Conservation (phyloP, 2,329 filamentous ascomycete species). For the Colletotrichum eleusines region DNA sequence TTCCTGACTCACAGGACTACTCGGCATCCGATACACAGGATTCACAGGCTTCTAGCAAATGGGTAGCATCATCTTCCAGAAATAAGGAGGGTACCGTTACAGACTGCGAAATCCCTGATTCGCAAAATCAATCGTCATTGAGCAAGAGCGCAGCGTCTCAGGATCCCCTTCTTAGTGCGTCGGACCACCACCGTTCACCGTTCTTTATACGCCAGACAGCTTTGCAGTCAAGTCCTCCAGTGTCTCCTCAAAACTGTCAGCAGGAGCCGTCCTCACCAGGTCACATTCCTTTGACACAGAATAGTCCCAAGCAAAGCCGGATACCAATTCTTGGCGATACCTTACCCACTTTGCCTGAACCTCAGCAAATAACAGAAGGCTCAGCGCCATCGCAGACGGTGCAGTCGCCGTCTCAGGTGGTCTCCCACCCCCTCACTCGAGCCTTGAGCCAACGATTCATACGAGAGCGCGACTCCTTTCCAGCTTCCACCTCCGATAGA, state of each 20-base stretch:
- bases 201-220: conserved; percentile 17
- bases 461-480: conserved; percentile 16
- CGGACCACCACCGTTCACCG: conserved; percentile 6
- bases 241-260: background rate
- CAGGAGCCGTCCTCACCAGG: conserved; percentile 1
- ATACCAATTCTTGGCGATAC: background rate
- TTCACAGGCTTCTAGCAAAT: background rate
- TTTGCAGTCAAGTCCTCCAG: background rate
- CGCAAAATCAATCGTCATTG: conserved; percentile 34
- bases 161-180: background rate
- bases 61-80: background rate
- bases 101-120: conserved; percentile 35
- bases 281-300: conserved; percentile 11
- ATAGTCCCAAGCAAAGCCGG: background rate
- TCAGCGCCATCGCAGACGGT: background rate
- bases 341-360: background rate
- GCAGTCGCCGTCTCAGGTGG: background rate
- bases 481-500: conserved; percentile 10
- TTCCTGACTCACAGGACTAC: conserved; percentile 59
- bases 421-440: conserved; percentile 17
- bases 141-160: conserved; percentile 31
- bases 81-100: background rate
- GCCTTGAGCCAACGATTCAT: conserved; percentile 4
- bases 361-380: background rate
- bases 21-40: conserved; percentile 25